Evolutionary conservation across 306 rosid genomes (phyloP), one percentile per base, ranked within the genome.

Genomic region (Dryas octopetala): DNA sequence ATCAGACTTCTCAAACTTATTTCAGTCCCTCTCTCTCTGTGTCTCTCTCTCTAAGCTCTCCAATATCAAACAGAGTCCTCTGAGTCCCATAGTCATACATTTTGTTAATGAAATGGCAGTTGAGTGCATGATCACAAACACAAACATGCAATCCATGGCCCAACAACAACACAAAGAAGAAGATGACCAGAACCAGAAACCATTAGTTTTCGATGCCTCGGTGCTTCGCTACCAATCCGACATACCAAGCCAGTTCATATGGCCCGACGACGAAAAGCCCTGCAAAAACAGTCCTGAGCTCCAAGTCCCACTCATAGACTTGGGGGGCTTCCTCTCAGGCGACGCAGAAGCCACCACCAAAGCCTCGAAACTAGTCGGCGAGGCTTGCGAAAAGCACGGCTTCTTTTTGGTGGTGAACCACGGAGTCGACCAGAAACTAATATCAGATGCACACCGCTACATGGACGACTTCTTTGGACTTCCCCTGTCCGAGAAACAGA

Each of bases 201-300:
- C 81, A 55, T 62, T 92, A 13, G 91, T 89, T 61, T 96, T 92
- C 51, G 97, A 96, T 62, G 93, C 97, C 46, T 85, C 97, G 1
- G 71, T 90, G 46, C 73, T 96, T 2, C 70, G 79, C 4, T 66
- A 84, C 86, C 80, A 88, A 66, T 48, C 77, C 0, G 68, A 80
- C 64, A 86, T 96, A 9, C 99, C 99, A 8, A n/a, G 51, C 9
- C 93, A 96, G 45, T 96, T 92, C 79, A 85, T 92, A 43, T 96
- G 99, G 99, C 98, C 98, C 0, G 99, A 96, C 59, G 81, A 86
- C 4, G 99, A 96, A 41, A 91, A 86, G 70, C 99, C 96, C 11
- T 74, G 83, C 71, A 40, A 67, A 10, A 47, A 79, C 16, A 83
- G 81, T 4, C 87, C 91, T 1, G 92, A 90, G 17, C 92, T 96